Conservation (phyloP, 345 rosid genomes). For the Aquilaria yunnanensis region DNA sequence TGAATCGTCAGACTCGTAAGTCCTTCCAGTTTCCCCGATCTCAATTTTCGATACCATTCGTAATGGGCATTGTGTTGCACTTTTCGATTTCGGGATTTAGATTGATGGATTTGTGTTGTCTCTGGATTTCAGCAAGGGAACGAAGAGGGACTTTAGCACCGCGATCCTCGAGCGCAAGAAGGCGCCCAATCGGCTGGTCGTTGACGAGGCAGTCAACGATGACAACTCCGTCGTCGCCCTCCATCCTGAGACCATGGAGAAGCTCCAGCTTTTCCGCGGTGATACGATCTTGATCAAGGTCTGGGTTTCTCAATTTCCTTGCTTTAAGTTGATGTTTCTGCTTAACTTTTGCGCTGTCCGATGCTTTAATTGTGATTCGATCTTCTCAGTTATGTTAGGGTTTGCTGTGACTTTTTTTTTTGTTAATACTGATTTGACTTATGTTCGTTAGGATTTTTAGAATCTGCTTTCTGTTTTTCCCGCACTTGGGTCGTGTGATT, state of each 20-base stretch:
- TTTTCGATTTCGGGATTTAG: constrained; percentile 3
- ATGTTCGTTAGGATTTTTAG: neutral
- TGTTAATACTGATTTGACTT: constrained; percentile 2
- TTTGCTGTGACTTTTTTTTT: neutral
- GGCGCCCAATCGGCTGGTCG: constrained; percentile 79
- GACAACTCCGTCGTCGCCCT: constrained; percentile 90
- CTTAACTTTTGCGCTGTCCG: neutral
- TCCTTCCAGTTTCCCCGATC: constrained; percentile 25
- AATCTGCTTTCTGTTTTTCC: too few species aligned
- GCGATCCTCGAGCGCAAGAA: constrained; percentile 93
- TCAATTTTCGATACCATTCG: constrained; percentile 5
- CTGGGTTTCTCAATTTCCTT: neutral
- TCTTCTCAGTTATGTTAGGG: too few species aligned
- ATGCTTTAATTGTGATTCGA: neutral
- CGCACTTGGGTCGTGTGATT: too few species aligned
- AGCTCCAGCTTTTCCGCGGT: constrained; percentile 95
- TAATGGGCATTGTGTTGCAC: neutral
- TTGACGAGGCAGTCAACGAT: constrained; percentile 83
- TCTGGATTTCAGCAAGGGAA: constrained; percentile 44
- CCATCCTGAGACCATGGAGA: constrained; percentile 92
- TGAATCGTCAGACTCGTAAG: constrained; percentile 88
- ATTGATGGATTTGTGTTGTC: neutral
- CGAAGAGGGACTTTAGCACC: constrained; percentile 86
- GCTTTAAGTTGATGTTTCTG: too few species aligned
- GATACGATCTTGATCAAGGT: constrained; percentile 94